Percentiles rank a stretch among this genome's conserved stretches.
These are phyloP conservation scores for Xylariaceae sp. DNA, from an alignment of 2,329 filamentous ascomycete species.

Conservation along the genomic window DNA sequence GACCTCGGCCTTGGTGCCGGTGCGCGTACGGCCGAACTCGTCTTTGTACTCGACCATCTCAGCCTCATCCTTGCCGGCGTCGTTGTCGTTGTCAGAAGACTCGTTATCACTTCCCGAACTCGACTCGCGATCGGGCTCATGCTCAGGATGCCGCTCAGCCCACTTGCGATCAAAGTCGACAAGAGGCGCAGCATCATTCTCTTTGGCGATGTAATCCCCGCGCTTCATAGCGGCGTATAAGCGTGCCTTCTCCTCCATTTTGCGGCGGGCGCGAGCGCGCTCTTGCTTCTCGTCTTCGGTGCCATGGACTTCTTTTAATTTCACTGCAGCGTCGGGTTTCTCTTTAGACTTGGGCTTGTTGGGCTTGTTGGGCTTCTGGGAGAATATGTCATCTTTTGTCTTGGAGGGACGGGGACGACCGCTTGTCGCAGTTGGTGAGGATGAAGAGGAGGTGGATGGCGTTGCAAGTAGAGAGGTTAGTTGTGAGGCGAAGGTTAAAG, in stretches of 20 bases:
- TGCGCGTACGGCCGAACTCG: constrained; percentile 82
- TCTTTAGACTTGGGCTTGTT: constrained; percentile 31
- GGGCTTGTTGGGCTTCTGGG: constrained; percentile 39
- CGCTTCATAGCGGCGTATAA: constrained; percentile 87
- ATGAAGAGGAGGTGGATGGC: constrained; percentile 40
- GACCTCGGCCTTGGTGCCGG: constrained; percentile 66
- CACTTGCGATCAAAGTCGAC: constrained; percentile 97
- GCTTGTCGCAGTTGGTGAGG: constrained; percentile 36
- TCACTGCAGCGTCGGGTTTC: constrained; percentile 25
- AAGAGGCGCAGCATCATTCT: constrained; percentile 62
- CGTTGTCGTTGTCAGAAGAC: constrained; percentile 46
- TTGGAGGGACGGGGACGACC: constrained; percentile 52
- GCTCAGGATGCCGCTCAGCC: constrained; percentile 60
- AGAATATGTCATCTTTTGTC: constrained; percentile 67
- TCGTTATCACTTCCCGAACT: constrained; percentile 60
- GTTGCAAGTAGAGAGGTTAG: constrained; percentile 74
- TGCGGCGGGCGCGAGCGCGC: constrained; percentile 67
- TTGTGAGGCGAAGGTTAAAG: constrained; percentile 83
- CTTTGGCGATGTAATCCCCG: constrained; percentile 71
- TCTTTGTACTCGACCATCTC: constrained; percentile 84
- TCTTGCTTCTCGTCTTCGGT: constrained; percentile 63
- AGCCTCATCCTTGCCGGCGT: constrained; percentile 40
- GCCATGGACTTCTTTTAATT: constrained; percentile 49
- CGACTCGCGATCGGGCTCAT: constrained; percentile 29
- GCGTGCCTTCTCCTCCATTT: constrained; percentile 86